Base-by-base conservation (phyloP, 306 rosid genomes). In the Cicer pinnatifidum region DNA sequence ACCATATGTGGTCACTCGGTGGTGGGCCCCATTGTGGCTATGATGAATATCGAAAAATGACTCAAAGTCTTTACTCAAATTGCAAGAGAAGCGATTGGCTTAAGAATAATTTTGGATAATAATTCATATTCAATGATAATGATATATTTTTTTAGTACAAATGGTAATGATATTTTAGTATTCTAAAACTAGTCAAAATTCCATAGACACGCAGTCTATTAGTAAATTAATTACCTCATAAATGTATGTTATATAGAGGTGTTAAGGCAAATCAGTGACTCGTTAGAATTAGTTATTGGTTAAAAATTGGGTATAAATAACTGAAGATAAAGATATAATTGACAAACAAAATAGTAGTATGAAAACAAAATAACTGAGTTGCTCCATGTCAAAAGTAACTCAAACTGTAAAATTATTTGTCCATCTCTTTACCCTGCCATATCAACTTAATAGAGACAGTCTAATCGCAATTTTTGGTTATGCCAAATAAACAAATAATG, bases 1-100 rank as follows among this genome's bases (percentile, higher is more conserved):
- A 1, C 9, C 33, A 41, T 41, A 40, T 40, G 15, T 64, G 52
- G 52, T 63, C 40, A 57, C 63, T 23, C 39, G 39, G 28, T 56
- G 43, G 67, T 56, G 73, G 78, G 72, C 48, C 75, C 75, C 65
- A 40, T 54, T 46, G 10, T 47, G 16, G 48, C 20, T 58, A 23
- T 6, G 17, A 46, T 6, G 58, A 44, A 51, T 38, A 45, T 60
- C 7, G 52, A 5, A 67, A 44, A 23, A 37, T 61, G 64, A 62
- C 20, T 72, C 47, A 35, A 17, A 53, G 63, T 39, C 54, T 16
- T 59, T 59, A 0, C 39, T 61, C 62, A 35, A 37, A 73, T 11
- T 11, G 62, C 13, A 28, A 72, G 76, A 57, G 7, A 17, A 12
- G 46, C n/a, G 58, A 58, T 12, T 72, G 33, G 16, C 16, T 56